Base-by-base conservation (phyloP, 129 eudicot genomes). In the Apium graveolens region DNA sequence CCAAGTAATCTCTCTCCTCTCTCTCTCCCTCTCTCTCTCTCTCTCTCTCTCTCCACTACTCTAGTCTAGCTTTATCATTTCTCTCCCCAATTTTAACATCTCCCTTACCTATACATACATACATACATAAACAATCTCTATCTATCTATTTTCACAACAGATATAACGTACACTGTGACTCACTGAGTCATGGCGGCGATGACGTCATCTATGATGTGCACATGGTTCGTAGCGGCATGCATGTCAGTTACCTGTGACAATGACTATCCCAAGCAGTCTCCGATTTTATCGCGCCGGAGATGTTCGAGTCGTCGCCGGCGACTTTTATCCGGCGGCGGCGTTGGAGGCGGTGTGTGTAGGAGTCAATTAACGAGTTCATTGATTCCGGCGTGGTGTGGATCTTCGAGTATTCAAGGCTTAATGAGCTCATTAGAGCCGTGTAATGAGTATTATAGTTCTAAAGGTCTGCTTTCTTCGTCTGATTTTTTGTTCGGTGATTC, bases 151-250 rank as follows among this genome's bases (percentile, higher is more conserved):
- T 44, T 1, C 48, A 44, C 16, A 44, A 44, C 48, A 44, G 14
- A 69, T 35, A 66, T 32, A 69, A 69, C 20, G 20, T 13, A 70
- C 41, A 70, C 1, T 34, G 12, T 34, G n/a, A 70, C 74, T 35
- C 74, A 70, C 3, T 16, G 34, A 41, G 76, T 41, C 9, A 72
- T 72, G 65, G 80, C 42, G 83, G 82, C 78, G 86, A 84, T 86
- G 78, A 73, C 84, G 81, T 84, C 86, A 37, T 80, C 91, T 34
- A 80, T 81, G 86, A 82, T 82, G 78, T 86, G 89, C 76, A 83
- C 90, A 39, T 84, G 92, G 88, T 76, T 86, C 13, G 81, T 86
- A 83, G 89, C 83, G 77, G 86, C 92, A 75, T 88, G 89, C 90
- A 88, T 88, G 88, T 83, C 82, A n/a, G 81, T 82, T 16, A 81